phyloP scores from a whole-genome alignment of 805 yeast genomes.

The Lipomyces lipofer region DNA sequence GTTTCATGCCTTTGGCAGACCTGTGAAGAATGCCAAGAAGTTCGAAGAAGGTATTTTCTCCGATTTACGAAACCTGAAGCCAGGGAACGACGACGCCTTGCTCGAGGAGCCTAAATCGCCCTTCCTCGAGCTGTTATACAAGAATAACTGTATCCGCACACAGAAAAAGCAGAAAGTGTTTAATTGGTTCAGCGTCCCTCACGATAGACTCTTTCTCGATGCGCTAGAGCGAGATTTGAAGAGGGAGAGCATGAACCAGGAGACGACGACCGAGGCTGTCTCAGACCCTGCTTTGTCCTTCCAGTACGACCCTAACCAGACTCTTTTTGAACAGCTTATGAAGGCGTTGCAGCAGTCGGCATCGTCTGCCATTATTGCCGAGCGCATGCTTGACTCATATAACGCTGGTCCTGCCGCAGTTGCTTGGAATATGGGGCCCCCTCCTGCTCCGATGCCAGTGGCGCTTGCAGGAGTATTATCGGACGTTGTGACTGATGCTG shows the following conservation, averaged over 20 bases:
- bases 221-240: constrained; percentile 91
- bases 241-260: constrained; percentile 60
- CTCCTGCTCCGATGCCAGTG: constrained; percentile 8
- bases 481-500: neutral
- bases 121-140: constrained; percentile 79
- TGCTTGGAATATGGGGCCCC: constrained; percentile 21
- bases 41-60: constrained; percentile 96
- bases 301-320: constrained; percentile 51
- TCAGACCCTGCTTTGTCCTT: constrained; percentile 81
- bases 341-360: constrained; percentile 30
- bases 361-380: constrained; percentile 21
- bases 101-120: constrained; percentile 84
- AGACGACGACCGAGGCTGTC: constrained; percentile 69
- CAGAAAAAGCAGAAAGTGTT: constrained; percentile 97
- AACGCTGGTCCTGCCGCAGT: constrained; percentile 22
- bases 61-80: constrained; percentile 80
- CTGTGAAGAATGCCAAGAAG: constrained; percentile 80
- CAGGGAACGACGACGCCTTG: constrained; percentile 72
- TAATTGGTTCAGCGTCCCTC: constrained; percentile 95
- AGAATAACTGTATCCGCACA: constrained; percentile 84
- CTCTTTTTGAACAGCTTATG: constrained; percentile 42
- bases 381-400: constrained; percentile 30
- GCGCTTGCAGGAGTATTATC: constrained; percentile 10
- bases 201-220: constrained; percentile 86
- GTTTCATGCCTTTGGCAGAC: constrained; percentile 86